phyloP scores from a whole-genome alignment of 305 asterid genomes.

The Plantago coronopus region DNA sequence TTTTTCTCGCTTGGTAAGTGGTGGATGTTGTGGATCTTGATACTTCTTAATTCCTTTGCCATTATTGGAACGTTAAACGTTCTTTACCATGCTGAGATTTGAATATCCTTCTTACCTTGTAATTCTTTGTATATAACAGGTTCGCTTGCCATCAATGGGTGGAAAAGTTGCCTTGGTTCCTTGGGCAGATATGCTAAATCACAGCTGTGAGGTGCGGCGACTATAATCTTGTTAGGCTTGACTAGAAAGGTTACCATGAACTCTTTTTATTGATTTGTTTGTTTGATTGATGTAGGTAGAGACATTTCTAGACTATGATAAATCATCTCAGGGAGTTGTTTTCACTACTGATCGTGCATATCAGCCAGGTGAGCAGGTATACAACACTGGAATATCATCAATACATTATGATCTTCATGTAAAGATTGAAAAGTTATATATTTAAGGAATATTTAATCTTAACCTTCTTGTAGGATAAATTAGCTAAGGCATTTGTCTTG shows the following conservation, averaged over 20 bases:
- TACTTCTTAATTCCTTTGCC: conserved; percentile 1
- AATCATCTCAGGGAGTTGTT: conserved; percentile 82
- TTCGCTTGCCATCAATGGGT: conserved; percentile 84
- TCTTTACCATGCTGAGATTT: neutral
- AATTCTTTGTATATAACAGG: conserved; percentile 37
- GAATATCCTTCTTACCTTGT: neutral
- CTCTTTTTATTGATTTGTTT: conserved; percentile 22
- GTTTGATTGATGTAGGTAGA: conserved; percentile 52
- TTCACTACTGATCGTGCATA: conserved; percentile 86
- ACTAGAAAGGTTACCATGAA: conserved; percentile 8
- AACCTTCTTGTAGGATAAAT: conserved; percentile 2
- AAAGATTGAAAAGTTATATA: conserved; percentile 2
- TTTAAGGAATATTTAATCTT: neutral
- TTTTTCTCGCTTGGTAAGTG: conserved; percentile 94
- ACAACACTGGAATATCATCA: conserved; percentile 24
- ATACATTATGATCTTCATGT: conserved; percentile 9
- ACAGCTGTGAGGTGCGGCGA: conserved; percentile 67
- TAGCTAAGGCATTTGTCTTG: neutral
- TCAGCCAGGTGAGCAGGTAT: conserved; percentile 99
- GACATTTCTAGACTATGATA: conserved; percentile 88
- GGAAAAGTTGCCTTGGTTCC: conserved; percentile 94
- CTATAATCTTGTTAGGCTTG: conserved; percentile 7
- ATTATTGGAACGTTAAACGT: neutral
- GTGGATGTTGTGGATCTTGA: conserved; percentile 10
- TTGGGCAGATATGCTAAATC: conserved; percentile 98